Conservation (phyloP, 2,329 filamentous ascomycete species). For the Lasiodiplodia gonubiensis region DNA sequence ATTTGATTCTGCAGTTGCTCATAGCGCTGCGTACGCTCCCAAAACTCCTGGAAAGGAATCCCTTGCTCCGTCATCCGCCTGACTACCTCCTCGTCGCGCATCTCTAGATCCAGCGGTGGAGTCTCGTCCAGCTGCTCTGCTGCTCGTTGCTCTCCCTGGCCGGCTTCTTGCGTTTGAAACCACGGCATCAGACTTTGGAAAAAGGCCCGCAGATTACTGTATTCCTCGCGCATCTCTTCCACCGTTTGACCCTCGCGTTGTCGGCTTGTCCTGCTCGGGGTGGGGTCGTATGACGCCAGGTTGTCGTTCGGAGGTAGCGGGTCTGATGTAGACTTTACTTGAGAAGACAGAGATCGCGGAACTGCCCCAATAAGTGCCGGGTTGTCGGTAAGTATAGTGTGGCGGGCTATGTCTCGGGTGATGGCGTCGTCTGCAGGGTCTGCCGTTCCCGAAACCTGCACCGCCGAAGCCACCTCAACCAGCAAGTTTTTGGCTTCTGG, state of each 20-base stretch:
- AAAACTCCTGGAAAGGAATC: constrained; percentile 34
- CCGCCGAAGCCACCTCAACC: constrained; percentile 68
- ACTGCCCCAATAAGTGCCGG: constrained; percentile 73
- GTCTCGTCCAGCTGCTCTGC: neutral
- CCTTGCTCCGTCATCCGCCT: constrained; percentile 28
- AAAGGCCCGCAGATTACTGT: constrained; percentile 29
- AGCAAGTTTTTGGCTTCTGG: constrained; percentile 72
- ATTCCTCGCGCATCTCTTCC: constrained; percentile 27
- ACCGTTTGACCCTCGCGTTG: constrained; percentile 1
- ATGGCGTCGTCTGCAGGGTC: constrained; percentile 49
- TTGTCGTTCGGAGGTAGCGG: constrained; percentile 72
- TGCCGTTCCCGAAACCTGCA: constrained; percentile 49
- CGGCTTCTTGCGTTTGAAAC: constrained; percentile 17
- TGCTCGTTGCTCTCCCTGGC: neutral
- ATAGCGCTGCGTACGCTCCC: constrained; percentile 36
- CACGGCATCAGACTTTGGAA: constrained; percentile 31
- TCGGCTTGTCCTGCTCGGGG: constrained; percentile 1
- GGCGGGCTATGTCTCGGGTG: constrained; percentile 68
- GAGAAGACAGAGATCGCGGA: constrained; percentile 65
- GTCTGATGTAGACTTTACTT: constrained; percentile 71
- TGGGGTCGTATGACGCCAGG: constrained; percentile 36
- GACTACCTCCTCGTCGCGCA: constrained; percentile 30
- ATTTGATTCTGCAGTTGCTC: constrained; percentile 37
- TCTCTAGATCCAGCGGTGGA: constrained; percentile 17
- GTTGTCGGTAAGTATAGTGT: constrained; percentile 78